phyloP scores from a whole-genome alignment of 768 basidiomycete species.

The Russula virescens region DNA sequence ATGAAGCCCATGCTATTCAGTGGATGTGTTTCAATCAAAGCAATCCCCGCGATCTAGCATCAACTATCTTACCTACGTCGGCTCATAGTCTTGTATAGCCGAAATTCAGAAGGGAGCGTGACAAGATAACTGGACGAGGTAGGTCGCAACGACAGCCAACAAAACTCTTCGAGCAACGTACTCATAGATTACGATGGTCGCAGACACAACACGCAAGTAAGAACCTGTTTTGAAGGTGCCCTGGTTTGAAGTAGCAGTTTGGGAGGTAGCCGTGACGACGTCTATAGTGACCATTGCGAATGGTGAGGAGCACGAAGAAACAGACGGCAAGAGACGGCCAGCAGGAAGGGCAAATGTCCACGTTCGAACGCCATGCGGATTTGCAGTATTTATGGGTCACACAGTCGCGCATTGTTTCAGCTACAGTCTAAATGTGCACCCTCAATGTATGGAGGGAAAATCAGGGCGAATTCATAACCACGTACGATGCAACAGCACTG shows the following conservation, averaged over 20 bases:
- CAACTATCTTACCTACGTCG: not conserved
- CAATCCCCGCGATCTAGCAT: not conserved
- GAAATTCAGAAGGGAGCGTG: constrained; percentile 21
- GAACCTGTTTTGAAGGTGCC: not conserved
- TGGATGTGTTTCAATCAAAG: not conserved
- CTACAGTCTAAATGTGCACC: not conserved
- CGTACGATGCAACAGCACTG: no score
- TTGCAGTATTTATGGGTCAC: not conserved
- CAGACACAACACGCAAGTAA: constrained; percentile 18
- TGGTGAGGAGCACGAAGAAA: not conserved
- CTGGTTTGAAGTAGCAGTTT: not conserved
- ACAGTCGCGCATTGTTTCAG: not conserved
- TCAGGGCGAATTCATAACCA: not conserved
- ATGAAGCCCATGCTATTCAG: constrained; percentile 13
- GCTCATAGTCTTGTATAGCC: constrained; percentile 8
- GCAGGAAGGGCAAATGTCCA: not conserved
- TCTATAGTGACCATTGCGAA: not conserved
- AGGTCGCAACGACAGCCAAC: not conserved
- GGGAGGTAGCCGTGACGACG: no score
- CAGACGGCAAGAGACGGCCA: not conserved
- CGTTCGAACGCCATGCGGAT: not conserved
- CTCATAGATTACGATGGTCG: constrained; percentile 22
- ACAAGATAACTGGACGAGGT: constrained; percentile 12
- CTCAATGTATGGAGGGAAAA: not conserved
- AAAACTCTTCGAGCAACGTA: constrained; percentile 4